Evolutionary conservation across 139 green algal species (phyloP), one percentile per base, ranked within the genome.

Genomic region (Chlamydomonas sp.): DNA sequence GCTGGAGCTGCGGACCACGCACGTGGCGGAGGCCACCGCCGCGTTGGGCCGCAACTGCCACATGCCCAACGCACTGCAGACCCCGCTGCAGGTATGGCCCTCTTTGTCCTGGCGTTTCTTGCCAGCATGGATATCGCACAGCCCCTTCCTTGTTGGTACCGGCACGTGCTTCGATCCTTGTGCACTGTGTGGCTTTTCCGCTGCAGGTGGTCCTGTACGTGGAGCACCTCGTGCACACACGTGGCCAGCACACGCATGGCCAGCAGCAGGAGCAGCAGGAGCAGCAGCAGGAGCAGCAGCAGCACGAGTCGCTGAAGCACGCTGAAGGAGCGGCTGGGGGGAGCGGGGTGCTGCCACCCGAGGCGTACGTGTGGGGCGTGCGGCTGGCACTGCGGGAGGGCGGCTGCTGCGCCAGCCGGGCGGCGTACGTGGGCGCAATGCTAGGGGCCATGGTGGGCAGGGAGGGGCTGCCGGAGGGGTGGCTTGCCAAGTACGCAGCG

Each of bases 21-120:
- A 89, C 14, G 86, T 88, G 10, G 10, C 76, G 4, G 79, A 82
- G 14, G 91, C 87, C 4, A 79, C 90, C 5, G 64, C 83, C 1
- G 59, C 71, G 31, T 83, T 95, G 17, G 93, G 93, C 14, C 81
- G 93, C 71, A 96, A 96, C 90, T 96, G 93, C 90, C 93, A 96
- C 89, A 92, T 96, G 92, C 93, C 93, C 20, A 95, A 94, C 77
- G 89, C 90, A 7, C 72, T 93, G 60, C 84, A 88, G 62, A 95
- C 92, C 16, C 93, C 93, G 5, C 76, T 96, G n/a, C 93, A 93
- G 62, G 79, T 88, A 59, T 64, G 88, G 63, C 68, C 92, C 83
- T 82, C 90, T 63, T 18, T 86, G 10, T 18, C n/a, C 4, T 61
- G 12, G 66, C 66, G 66, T 9, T 12, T 71, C 66, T 9, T 12